A percentile compares a stretch with the other conserved stretches of the same genome.
Conservation (phyloP, 2,329 filamentous ascomycete genomes). For the Exophiala spinifera region DNA sequence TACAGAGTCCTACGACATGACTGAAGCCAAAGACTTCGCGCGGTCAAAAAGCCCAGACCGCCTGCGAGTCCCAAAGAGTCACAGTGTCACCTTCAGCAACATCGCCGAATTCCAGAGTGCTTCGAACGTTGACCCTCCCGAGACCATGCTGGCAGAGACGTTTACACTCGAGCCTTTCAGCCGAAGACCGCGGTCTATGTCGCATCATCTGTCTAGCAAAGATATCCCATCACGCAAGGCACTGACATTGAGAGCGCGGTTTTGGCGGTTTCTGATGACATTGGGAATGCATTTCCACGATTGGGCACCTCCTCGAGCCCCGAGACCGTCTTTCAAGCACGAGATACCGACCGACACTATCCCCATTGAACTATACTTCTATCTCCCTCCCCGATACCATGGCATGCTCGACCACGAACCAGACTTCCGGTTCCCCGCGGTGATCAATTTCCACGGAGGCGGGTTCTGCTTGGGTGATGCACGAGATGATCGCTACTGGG, state of each 20-base stretch:
- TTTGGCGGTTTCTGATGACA: conserved; percentile 66
- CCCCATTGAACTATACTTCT: conserved; percentile 58
- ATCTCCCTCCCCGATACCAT: conserved; percentile 50
- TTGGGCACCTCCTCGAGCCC: conserved; percentile 59
- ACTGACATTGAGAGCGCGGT: conserved; percentile 60
- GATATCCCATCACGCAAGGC: conserved; percentile 49
- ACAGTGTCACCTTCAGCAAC: conserved; percentile 14
- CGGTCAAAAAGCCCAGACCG: background rate
- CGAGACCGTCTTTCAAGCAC: conserved; percentile 58
- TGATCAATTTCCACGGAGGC: conserved; percentile 64
- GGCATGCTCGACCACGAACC: conserved; percentile 32
- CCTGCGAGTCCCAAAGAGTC: conserved; percentile 5
- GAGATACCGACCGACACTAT: conserved; percentile 52
- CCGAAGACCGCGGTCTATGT: conserved; percentile 25
- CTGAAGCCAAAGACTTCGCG: conserved; percentile 23
- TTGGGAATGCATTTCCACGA: conserved; percentile 68
- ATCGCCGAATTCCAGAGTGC: conserved; percentile 6
- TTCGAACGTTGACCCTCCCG: conserved; percentile 15
- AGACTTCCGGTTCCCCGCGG: conserved; percentile 52
- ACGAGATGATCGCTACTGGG: conserved; percentile 61
- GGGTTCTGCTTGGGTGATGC: conserved; percentile 60
- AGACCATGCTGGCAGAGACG: conserved; percentile 10
- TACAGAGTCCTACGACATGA: conserved; percentile 13
- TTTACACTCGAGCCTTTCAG: conserved; percentile 7
- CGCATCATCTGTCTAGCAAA: conserved; percentile 25